Conservation (phyloP, 495 filamentous ascomycete genomes). For the Lasiosphaeria hispida region DNA sequence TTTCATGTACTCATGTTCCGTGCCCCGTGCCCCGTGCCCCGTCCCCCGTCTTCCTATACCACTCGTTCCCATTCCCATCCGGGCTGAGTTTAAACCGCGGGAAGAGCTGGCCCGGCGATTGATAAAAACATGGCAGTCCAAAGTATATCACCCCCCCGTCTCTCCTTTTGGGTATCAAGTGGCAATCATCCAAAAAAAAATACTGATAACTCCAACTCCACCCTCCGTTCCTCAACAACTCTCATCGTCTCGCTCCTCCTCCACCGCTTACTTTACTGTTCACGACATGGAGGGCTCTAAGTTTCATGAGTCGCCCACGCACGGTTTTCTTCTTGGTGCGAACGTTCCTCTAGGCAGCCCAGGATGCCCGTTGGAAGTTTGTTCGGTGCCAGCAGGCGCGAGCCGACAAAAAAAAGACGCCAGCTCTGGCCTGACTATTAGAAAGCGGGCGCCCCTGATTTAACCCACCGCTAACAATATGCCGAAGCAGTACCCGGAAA, state of each 20-base stretch:
- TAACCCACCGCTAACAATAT: background rate
- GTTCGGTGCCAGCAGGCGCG: background rate
- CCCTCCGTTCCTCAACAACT: background rate
- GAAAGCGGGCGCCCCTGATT: background rate
- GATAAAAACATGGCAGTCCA: background rate
- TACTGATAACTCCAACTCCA: background rate
- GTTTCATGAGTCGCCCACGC: too few relatives aligned
- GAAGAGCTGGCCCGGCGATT: background rate
- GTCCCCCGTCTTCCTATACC: too few relatives aligned
- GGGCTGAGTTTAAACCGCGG: too few relatives aligned
- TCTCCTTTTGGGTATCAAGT: slow-evolving; percentile 10
- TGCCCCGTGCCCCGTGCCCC: too few relatives aligned
- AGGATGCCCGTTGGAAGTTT: background rate
- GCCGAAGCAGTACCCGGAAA: too few relatives aligned
- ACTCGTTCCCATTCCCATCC: too few relatives aligned
- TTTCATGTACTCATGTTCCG: too few relatives aligned
- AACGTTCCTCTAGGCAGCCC: background rate
- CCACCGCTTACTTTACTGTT: background rate
- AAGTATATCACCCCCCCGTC: background rate
- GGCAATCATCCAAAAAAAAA: slow-evolving; percentile 5
- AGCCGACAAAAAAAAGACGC: background rate
- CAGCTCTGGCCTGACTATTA: background rate
- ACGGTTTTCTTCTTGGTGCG: too few relatives aligned
- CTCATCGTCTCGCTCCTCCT: background rate
- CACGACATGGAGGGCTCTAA: too few relatives aligned